Evolutionary conservation across 1,284 basidiomycete species (phyloP).

Genomic region (Mycosarcoma mackinlayi): DNA sequence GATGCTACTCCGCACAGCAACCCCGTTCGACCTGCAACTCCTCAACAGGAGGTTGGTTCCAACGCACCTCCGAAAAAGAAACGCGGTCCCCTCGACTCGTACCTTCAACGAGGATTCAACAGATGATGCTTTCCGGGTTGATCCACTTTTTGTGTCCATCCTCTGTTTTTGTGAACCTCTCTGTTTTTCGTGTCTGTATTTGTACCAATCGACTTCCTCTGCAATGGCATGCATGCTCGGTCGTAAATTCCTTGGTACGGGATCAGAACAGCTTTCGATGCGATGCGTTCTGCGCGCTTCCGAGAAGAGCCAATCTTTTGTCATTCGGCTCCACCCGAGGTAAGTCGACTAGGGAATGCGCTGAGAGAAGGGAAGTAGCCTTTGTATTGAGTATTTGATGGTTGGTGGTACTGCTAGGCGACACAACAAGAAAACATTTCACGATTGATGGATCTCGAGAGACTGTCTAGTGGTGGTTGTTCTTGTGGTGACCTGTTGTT

Average conservation of each 20-base stretch:
- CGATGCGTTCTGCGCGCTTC: too few relatives aligned
- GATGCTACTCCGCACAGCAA: background rate
- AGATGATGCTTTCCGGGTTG: background rate
- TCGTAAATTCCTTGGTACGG: too few relatives aligned
- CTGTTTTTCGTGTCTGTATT: background rate
- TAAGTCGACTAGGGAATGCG: too few relatives aligned
- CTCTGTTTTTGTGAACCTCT: background rate
- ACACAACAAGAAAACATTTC: too few relatives aligned
- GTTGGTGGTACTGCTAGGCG: too few relatives aligned
- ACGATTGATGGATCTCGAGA: too few relatives aligned
- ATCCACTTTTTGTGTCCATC: background rate
- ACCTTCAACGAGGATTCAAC: conserved; percentile 25
- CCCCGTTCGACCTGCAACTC: background rate
- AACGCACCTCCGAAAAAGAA: conserved; percentile 9
- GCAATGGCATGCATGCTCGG: too few relatives aligned
- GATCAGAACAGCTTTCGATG: too few relatives aligned
- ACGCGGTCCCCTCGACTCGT: conserved; percentile 43
- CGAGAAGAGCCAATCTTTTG: too few relatives aligned
- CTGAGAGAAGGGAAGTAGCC: too few relatives aligned
- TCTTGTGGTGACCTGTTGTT: conserved; percentile 54
- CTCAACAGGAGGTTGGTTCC: background rate
- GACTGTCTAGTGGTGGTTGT: conserved; percentile 53
- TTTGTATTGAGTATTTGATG: too few relatives aligned
- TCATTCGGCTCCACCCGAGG: too few relatives aligned
- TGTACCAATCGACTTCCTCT: background rate